These are phyloP conservation scores for Cerrena zonata DNA, from an alignment of 1,284 basidiomycete species.

Conservation along the genomic window DNA sequence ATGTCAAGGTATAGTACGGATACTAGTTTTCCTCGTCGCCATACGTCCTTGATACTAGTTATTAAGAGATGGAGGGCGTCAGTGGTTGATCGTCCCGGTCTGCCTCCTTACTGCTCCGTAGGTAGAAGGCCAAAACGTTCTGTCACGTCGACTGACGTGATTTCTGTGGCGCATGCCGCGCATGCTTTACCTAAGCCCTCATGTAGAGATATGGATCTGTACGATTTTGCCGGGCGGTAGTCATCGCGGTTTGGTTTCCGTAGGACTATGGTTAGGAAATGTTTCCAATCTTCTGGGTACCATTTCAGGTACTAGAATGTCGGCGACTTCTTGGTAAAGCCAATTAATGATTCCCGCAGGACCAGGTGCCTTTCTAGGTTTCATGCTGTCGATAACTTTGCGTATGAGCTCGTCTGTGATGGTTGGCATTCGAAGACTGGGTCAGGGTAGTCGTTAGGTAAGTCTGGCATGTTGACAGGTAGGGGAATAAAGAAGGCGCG, in stretches of 20 bases:
- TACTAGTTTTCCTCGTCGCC: slow-evolving; percentile 27
- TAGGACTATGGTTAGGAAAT: slow-evolving; percentile 30
- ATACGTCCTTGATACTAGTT: slow-evolving; percentile 29
- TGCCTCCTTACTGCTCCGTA: slow-evolving; percentile 29
- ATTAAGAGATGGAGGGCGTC: slow-evolving; percentile 33
- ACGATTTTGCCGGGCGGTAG: slow-evolving; percentile 32
- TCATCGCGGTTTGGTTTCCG: slow-evolving; percentile 34
- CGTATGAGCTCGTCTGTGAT: slow-evolving; percentile 12
- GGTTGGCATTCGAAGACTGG: slow-evolving; percentile 19
- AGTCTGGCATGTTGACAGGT: slow-evolving; percentile 7
- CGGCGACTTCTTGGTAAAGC: slow-evolving; percentile 24
- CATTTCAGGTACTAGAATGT: slow-evolving; percentile 24
- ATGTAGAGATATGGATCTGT: slow-evolving; percentile 36
- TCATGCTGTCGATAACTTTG: slow-evolving; percentile 7
- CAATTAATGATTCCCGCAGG: slow-evolving; percentile 32
- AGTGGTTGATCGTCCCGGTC: slow-evolving; percentile 29
- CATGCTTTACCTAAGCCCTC: slow-evolving; percentile 32
- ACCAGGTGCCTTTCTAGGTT: slow-evolving; percentile 32
- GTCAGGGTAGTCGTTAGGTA: slow-evolving; percentile 15
- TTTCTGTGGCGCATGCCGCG: slow-evolving; percentile 22
- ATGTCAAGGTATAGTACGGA: slow-evolving; percentile 34
- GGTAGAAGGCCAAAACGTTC: slow-evolving; percentile 24
- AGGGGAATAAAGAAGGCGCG: slow-evolving; percentile 29
- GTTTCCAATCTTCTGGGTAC: slow-evolving; percentile 31
- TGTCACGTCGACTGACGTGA: slow-evolving; percentile 16